Base-by-base conservation (phyloP, 345 rosid genomes). In the Euphorbia peplus region DNA sequence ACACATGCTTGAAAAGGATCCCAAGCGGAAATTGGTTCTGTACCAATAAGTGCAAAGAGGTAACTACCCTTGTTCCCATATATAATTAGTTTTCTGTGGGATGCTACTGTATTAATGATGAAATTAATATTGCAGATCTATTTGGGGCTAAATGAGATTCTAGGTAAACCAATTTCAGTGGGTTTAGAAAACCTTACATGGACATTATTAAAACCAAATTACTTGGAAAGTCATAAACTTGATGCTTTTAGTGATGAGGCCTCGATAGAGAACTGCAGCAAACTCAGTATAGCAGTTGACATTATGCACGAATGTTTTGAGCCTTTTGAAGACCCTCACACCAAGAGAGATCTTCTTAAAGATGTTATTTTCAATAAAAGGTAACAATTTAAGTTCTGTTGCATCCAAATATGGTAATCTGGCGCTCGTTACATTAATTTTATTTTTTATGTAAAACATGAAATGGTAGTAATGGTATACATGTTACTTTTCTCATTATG, bases 281-380 rank as follows among this genome's bases (percentile, higher is more conserved):
- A 76, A 82, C 87, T 93, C 50, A 84, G 64, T 72, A 75, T 91
- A 53, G 95, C 97, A 16, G 86, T 88, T 52, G 82, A 73, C 18
- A 88, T 91, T 72, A 84, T 93, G 93, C 98, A 91, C 44, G 96
- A 93, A 75, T 88, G 96, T 75, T 93, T 93, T 24, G 86, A 93
- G 80, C 83, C 84, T 16, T 75, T 91, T 21, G 73, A 80, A 76
- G 95, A 86, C 47, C 77, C 86, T 78, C 64, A 14, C 69, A 81
- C 78, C 15, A 63, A 74, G 42, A 77, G 96, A 67, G 97, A 93
- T 83, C 73, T 89, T 37, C 71, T 82, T 46, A 82, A 83, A 76
- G 86, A 87, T 81, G 86, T 93, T 76, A 83, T 93, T 64, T 91
- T 87, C 77, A 79, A 86, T 79, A 81, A 81, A 80, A 60, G 87